Evolutionary conservation across 495 filamentous ascomycete species (phyloP).

Genomic region (Hyphodiscus hymeniophilus): DNA sequence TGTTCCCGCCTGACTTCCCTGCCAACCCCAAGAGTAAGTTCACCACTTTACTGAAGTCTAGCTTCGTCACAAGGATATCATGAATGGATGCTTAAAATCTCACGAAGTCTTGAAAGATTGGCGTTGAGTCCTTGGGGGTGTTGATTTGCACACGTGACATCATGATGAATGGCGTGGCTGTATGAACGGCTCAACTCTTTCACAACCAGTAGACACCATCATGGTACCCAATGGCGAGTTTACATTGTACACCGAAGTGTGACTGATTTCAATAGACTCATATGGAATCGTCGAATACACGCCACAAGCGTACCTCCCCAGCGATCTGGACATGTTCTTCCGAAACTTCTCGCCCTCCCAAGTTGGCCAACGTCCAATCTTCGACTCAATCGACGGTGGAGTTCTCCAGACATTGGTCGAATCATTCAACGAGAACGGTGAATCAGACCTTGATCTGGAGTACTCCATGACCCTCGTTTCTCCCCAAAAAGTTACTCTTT

Average conservation of each 20-base stretch:
- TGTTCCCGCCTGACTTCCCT: not conserved
- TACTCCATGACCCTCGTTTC: slow-evolving; percentile 9
- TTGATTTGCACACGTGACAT: no score
- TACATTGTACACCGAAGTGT: not conserved
- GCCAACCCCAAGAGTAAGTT: slow-evolving; percentile 5
- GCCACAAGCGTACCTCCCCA: slow-evolving; percentile 12
- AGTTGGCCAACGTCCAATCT: slow-evolving; percentile 4
- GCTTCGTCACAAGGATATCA: not conserved
- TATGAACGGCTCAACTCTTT: no score
- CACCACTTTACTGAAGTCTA: not conserved
- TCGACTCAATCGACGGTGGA: slow-evolving; percentile 16
- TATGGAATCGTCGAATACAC: slow-evolving; percentile 13
- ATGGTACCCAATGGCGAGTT: not conserved
- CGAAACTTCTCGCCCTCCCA: slow-evolving; percentile 3
- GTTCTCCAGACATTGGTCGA: not conserved
- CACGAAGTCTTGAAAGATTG: no score
- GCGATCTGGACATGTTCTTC: slow-evolving; percentile 13
- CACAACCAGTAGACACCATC: no score
- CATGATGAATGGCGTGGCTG: no score
- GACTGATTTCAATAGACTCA: slow-evolving; percentile 2
- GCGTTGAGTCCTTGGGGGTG: no score
- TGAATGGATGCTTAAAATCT: no score
- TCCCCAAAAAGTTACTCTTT: slow-evolving; percentile 11
- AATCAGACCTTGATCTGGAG: slow-evolving; percentile 12
- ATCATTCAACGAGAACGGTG: slow-evolving; percentile 8